Base-by-base conservation (phyloP, 2,329 filamentous ascomycete species). In the Drechslerella coelobrocha region DNA sequence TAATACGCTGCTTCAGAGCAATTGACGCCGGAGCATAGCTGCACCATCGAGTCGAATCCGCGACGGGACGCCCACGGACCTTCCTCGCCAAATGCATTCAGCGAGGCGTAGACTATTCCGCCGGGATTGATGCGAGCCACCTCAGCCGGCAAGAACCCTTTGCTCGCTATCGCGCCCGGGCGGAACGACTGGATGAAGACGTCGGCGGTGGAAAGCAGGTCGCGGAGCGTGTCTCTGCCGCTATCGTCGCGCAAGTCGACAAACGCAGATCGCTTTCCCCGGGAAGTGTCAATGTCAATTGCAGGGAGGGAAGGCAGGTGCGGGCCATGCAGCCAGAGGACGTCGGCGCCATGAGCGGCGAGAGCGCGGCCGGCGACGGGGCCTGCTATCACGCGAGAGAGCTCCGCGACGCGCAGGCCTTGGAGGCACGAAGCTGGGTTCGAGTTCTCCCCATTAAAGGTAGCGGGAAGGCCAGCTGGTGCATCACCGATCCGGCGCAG, bases 1-100 rank as follows among this genome's bases (percentile, higher is more conserved):
- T 81, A 79, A 61, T 82, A 14, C 5, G 4, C 78, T 0, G 84
- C 84, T 73, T 86, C 84, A 0, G 82, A 82, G 1, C 84, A 78
- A 47, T 86, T 86, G 76, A 86, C 81, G 0, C 84, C 84, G 0
- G 82, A 81, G 60, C 81, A 83, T 6, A 84, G 84, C 75, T 86
- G 84, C 0, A 84, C 81, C 2, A 84, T 78, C 0, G 83, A 85
- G 72, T 86, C 84, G 59, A 84, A 86, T 0, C 84, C 84, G 1
- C 84, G 78, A 1, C 81, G 77, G 0, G 74, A 62, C 0, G 75
- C 72, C 82, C 82, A 84, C 0, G 82, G 82, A 0, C 84, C 83
- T 0, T 76, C 61, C 0, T 80, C 78, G 0, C 83, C 84, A 65
- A 83, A 86, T 0, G 84, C 84, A 0, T 82, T 84, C 21, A 86